These are phyloP conservation scores for Periconia sp. DNA, from an alignment of 2,329 filamentous ascomycete species.

Conservation along the genomic window DNA sequence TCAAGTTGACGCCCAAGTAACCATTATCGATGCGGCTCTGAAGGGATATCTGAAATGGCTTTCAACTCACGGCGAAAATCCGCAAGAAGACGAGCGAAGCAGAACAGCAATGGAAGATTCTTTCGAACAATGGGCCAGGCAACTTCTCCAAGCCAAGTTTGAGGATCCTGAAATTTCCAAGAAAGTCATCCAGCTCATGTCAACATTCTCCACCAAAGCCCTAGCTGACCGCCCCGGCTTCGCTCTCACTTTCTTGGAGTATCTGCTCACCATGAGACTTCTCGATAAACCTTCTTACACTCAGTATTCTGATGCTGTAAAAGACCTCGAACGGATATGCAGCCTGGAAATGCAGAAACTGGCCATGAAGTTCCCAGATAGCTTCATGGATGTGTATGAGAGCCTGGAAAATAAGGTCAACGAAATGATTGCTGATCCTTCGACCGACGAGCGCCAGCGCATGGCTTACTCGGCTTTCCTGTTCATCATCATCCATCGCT, in stretches of 20 bases:
- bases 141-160: conserved; percentile 69
- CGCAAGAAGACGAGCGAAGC: conserved; percentile 53
- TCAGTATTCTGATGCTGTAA: conserved; percentile 83
- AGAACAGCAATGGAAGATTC: conserved; percentile 62
- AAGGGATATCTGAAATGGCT: conserved; percentile 89
- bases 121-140: conserved; percentile 72
- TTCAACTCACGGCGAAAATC: conserved; percentile 52
- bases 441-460: conserved; percentile 77
- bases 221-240: conserved; percentile 76
- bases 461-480: conserved; percentile 88
- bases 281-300: conserved; percentile 69
- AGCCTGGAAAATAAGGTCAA: conserved; percentile 81
- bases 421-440: conserved; percentile 72
- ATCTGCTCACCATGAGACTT: conserved; percentile 85
- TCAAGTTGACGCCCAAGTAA: conserved; percentile 84
- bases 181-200: conserved; percentile 76
- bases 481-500: conserved; percentile 91
- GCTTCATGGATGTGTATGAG: conserved; percentile 84
- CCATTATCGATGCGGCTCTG: conserved; percentile 82
- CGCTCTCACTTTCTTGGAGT: conserved; percentile 86
- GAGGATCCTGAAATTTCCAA: conserved; percentile 86
- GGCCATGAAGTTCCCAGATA: conserved; percentile 87
- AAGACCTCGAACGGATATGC: conserved; percentile 81
- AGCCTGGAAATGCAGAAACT: conserved; percentile 86
- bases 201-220: conserved; percentile 80